These are phyloP conservation scores for Amaranthus cruentus DNA, from an alignment of 148 eudicot species.

Conservation along the genomic window DNA sequence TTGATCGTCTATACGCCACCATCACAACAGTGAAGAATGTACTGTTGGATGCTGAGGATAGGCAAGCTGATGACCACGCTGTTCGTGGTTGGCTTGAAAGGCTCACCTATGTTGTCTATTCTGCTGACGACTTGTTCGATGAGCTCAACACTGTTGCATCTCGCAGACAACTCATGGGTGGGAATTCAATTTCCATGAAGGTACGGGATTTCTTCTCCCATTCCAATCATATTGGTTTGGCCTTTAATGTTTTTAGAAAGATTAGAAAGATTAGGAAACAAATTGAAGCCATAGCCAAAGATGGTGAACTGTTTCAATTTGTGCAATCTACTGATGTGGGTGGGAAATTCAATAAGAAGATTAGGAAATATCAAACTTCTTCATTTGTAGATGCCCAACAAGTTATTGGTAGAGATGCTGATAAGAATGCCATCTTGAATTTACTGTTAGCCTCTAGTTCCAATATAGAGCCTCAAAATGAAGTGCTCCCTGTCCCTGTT, in stretches of 20 bases:
- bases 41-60: constrained; percentile 30
- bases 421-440: constrained; percentile 18
- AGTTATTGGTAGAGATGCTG: constrained; percentile 24
- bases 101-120: constrained; percentile 20
- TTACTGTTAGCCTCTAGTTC: neutral
- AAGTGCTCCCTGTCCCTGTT: no score
- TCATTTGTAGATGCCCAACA: constrained; percentile 10
- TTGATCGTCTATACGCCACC: constrained; percentile 14
- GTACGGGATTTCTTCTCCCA: constrained; percentile 13
- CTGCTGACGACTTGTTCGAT: constrained; percentile 23
- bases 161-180: neutral
- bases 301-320: neutral
- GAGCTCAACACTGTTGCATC: constrained; percentile 14
- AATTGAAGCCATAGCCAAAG: constrained; percentile 7
- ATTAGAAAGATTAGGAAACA: constrained; percentile 11
- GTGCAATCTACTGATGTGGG: constrained; percentile 1
- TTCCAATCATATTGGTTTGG: neutral
- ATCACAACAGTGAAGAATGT: constrained; percentile 10
- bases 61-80: constrained; percentile 8
- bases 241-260: neutral
- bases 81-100: constrained; percentile 21
- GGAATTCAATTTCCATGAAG: neutral
- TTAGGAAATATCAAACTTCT: neutral
- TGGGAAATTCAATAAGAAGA: neutral
- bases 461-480: no score